Evolutionary conservation across 2,329 filamentous ascomycete species (phyloP).

Genomic region (Xylaria sp.): DNA sequence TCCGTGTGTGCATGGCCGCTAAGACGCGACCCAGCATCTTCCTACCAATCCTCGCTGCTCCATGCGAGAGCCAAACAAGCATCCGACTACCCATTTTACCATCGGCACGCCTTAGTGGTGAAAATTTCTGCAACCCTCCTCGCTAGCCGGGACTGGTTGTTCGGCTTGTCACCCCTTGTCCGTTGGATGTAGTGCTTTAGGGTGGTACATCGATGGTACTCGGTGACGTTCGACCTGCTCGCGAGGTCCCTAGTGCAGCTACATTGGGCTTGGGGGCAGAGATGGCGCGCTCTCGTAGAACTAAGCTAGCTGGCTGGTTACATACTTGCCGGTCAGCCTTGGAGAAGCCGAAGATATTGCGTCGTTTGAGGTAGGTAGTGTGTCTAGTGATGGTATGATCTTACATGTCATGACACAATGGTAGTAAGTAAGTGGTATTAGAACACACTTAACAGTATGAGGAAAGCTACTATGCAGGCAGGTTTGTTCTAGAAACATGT

Average conservation of each 20-base stretch:
- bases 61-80: neutral
- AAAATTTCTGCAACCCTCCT: slow-evolving; percentile 39
- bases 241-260: neutral
- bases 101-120: slow-evolving; percentile 40
- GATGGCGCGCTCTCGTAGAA: slow-evolving; percentile 8
- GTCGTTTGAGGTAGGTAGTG: neutral
- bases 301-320: neutral
- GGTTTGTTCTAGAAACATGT: neutral
- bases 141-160: neutral
- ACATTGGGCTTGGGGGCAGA: slow-evolving; percentile 6
- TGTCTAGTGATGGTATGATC: slow-evolving; percentile 6
- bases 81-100: slow-evolving; percentile 36
- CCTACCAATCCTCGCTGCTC: slow-evolving; percentile 23
- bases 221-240: slow-evolving; percentile 7
- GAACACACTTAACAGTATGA: neutral
- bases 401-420: neutral
- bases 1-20: slow-evolving; percentile 48
- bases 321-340: slow-evolving; percentile 3
- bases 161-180: slow-evolving; percentile 12
- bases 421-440: neutral
- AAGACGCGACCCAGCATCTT: slow-evolving; percentile 40
- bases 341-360: slow-evolving; percentile 16
- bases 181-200: slow-evolving; percentile 12
- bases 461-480: neutral
- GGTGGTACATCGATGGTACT: slow-evolving; percentile 28